A percentile compares a stretch with the other conserved stretches of the same genome.
Conservation (phyloP, 441 rosid genomes). For the Corymbia calophylla region DNA sequence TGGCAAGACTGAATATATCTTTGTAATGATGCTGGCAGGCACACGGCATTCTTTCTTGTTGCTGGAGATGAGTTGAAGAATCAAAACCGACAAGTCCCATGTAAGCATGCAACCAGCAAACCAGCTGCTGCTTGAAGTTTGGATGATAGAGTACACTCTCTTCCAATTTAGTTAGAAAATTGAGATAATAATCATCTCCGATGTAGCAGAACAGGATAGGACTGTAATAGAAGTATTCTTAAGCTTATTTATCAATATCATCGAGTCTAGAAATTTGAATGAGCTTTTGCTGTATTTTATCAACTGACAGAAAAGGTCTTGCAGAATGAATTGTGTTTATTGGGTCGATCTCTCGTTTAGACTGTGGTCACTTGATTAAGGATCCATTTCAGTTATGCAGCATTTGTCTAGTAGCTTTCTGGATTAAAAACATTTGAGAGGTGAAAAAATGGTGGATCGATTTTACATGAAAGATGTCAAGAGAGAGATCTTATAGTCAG, state of each 20-base stretch:
- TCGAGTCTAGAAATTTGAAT: not conserved
- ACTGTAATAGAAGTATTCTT: not conserved
- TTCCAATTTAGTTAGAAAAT: not conserved
- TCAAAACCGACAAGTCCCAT: conserved; percentile 36
- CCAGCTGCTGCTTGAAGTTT: conserved; percentile 23
- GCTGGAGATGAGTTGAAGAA: conserved; percentile 87
- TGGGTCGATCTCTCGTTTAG: not conserved
- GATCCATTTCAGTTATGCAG: not conserved
- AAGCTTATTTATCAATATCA: not conserved
- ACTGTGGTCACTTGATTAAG: not conserved
- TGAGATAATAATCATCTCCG: not conserved
- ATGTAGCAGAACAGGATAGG: not conserved
- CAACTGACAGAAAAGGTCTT: not conserved
- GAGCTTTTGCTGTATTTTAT: not conserved
- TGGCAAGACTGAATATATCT: not conserved
- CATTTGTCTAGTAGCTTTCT: not conserved
- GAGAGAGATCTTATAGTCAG: not conserved
- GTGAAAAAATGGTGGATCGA: not conserved
- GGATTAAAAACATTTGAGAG: not conserved
- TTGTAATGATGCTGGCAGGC: conserved; percentile 35
- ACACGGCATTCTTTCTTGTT: conserved; percentile 93
- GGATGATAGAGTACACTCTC: not conserved
- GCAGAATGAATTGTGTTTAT: not conserved
- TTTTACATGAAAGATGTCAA: not conserved
- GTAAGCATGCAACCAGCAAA: conserved; percentile 42